Base-by-base conservation (phyloP, 2,329 filamentous ascomycete genomes). In the Ustulina deusta region DNA sequence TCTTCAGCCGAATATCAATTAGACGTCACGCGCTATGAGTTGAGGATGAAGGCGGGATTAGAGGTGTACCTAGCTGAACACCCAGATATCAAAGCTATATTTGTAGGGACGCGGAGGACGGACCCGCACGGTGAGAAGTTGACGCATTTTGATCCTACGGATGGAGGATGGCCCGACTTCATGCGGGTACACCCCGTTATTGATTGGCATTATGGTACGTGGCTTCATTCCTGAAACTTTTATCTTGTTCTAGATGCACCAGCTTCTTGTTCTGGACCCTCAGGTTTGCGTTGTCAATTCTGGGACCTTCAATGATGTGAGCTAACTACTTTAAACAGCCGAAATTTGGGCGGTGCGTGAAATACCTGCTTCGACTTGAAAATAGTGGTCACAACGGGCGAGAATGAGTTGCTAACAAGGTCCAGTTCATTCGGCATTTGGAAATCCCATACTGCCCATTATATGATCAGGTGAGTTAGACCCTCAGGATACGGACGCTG, bases 151-250 rank as follows among this genome's bases (percentile, higher is more conserved):
- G 93, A 97, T 77, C 87, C 86, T 58, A 99, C 96, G 4, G 96
- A 98, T 80, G 84, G 87, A 40, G 94, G 91, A 1, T 99, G 96
- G 96, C 96, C 96, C 40, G 83, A 85, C 49, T 97, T 98, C 76
- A 94, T 98, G 90, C 89, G 96, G 66, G 86, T 98, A 68, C 94
- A 99, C 80, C 95, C 96, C 0, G 92, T 99, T 10, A 94, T 99
- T 76, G 96, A 99, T 80, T 99, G 96, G 96, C 93, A 96, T 79
- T 97, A 97, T 61, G 66, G 70, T 72, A 66, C 15, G 70, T 69
- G 22, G 17, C n/a, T 25, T 2, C 11, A 44, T 6, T 11, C 9
- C 48, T 5, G 7, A 6, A 13, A 7, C 11, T 38, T n/a, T 15
- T 1, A 10, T 17, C 17, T 32, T 36, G 11, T 9, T 15, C 36